Evolutionary conservation across 1,139 yeast species (phyloP).

Genomic region (Pneumocystis sp.): DNA sequence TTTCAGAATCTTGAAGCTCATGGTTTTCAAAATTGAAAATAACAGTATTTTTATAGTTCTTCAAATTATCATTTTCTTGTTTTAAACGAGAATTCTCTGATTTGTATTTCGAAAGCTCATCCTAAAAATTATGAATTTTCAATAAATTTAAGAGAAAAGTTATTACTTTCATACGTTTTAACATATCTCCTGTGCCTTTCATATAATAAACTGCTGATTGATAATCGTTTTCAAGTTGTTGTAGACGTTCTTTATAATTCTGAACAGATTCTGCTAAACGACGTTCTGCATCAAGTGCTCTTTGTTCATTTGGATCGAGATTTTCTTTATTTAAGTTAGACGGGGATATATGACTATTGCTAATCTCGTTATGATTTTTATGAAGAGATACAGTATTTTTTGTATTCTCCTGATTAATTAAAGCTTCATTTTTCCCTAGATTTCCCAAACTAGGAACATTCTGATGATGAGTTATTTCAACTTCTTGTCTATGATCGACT

Average conservation of each 20-base stretch:
- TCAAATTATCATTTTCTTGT: background rate
- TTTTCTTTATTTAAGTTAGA: background rate
- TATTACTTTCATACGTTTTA: conserved; percentile 14
- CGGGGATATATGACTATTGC: background rate
- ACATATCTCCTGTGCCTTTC: conserved; percentile 14
- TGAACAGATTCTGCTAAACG: conserved; percentile 10
- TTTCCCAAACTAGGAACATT: background rate
- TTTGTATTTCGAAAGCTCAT: background rate
- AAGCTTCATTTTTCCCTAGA: background rate
- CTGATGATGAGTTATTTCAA: background rate
- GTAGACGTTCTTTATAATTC: conserved; percentile 10
- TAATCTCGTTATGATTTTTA: background rate
- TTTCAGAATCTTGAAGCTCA: background rate
- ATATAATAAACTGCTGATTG: conserved; percentile 15
- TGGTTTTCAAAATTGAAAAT: background rate
- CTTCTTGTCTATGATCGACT: background rate
- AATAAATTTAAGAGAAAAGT: background rate
- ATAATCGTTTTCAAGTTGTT: conserved; percentile 13
- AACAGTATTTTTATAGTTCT: background rate
- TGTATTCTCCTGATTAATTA: background rate
- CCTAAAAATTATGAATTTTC: background rate
- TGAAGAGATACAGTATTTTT: background rate
- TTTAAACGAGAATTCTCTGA: background rate
- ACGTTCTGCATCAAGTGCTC: conserved; percentile 11
- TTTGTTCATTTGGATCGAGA: conserved; percentile 5